Evolutionary conservation across 257 asterid species (phyloP), one percentile per base, ranked within the genome.

Genomic region (Phtheirospermum japonicum): DNA sequence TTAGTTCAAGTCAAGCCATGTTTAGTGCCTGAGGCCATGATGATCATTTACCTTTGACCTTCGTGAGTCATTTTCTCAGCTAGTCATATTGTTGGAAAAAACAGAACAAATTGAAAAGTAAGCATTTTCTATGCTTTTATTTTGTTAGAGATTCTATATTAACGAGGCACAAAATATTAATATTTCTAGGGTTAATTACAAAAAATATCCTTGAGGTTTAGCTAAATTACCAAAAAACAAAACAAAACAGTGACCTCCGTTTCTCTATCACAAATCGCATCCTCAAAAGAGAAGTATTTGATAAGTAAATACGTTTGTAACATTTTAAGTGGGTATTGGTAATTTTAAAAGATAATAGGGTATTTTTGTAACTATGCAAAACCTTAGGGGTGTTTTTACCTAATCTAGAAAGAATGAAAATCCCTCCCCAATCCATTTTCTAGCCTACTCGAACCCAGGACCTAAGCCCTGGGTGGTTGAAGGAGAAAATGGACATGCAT

Each of bases 1-100:
- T 90, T 49, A 70, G 64, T 73, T 77, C 87, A 55, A 75, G 61
- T 52, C 75, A 80, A 75, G 66, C 77, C 77, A 49, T 45, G 42
- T 16, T 42, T 69, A 77, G 61, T 71, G 45, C 63, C 10, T 49
- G 69, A 77, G 61, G 73, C 60, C 75, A 49, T 56, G 59, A 46
- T 49, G 11, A 53, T n/a, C 51, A 5, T 6, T 36, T 36, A 36
- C 46, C 51, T 7, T 32, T 36, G 48, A 31, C 59, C 51, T 63
- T 67, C 32, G 75, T 73, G 63, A 60, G 75, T 73, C 43, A 59
- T 11, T 26, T 67, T 67, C 20, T 42, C 9, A 60, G 23, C 28
- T 26, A 16, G 18, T 30, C 52, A 55, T 18, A 37, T 70, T 48
- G 36, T 62, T 61, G 31, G 19, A 56, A 46, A n/a, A 34, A 31